phyloP scores from a whole-genome alignment of 2,329 filamentous ascomycete genomes.

The Neurospora sp. region DNA sequence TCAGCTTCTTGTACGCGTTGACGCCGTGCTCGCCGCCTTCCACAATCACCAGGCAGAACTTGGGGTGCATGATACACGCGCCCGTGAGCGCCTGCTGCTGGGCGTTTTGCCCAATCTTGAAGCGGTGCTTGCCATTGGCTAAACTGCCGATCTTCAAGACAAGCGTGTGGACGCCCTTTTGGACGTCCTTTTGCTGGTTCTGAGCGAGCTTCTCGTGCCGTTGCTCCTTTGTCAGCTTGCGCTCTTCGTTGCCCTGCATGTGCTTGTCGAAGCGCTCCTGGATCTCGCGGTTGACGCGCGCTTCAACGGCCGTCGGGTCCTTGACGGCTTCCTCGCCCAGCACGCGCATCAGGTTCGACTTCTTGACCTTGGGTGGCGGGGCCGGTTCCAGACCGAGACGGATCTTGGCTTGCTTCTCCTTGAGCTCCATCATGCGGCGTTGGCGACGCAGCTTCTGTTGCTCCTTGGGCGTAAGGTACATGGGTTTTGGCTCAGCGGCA shows the following conservation, averaged over 20 bases:
- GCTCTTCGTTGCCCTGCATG: constrained; percentile 66
- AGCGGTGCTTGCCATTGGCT: constrained; percentile 87
- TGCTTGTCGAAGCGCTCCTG: constrained; percentile 75
- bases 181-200: constrained; percentile 81
- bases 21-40: constrained; percentile 83
- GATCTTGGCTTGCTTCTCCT: constrained; percentile 95
- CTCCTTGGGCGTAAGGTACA: constrained; percentile 86
- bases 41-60: constrained; percentile 79
- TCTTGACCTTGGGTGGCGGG: constrained; percentile 91
- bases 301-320: constrained; percentile 94
- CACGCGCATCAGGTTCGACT: constrained; percentile 94
- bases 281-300: constrained; percentile 86
- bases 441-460: constrained; percentile 85
- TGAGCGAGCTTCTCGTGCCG: constrained; percentile 68
- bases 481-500: constrained; percentile 68
- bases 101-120: constrained; percentile 85
- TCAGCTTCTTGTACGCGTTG: constrained; percentile 79
- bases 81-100: constrained; percentile 82
- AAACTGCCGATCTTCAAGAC: constrained; percentile 86
- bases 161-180: constrained; percentile 73
- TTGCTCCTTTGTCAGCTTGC: constrained; percentile 83
- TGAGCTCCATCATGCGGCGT: constrained; percentile 81
- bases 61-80: constrained; percentile 84
- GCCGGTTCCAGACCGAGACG: constrained; percentile 81
- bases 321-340: constrained; percentile 85